Evolutionary conservation across 2,329 filamentous ascomycete genomes (phyloP), one percentile per base, ranked within the genome.

Genomic region (Talaromyces piceae): DNA sequence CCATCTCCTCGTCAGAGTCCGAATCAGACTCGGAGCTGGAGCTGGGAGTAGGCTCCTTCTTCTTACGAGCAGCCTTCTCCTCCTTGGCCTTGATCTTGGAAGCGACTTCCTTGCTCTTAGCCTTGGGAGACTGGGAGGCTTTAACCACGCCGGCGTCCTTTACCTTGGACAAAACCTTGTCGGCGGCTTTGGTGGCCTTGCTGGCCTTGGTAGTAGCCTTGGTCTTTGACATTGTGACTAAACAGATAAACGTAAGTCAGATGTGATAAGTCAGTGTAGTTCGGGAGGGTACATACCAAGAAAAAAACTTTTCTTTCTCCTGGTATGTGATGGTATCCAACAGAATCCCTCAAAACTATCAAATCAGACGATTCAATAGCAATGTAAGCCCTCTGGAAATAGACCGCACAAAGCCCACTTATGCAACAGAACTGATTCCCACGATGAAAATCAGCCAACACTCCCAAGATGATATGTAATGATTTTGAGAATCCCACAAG

Each of bases 101-200:
- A 54, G 71, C 71, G 50, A 73, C 60, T 53, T 68, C 64, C 64
- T 73, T 74, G 67, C 68, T 69, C 69, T 74, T 73, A 50, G 65
- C 57, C 61, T 73, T 73, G 28, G 67, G 63, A 52, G 65, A 68
- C 61, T 73, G 63, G 49, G 72, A 64, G 41, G 69, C 58, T 66
- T 76, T 76, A 58, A 66, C 65, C 51, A 76, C 67, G 55, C 66
- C 71, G 53, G 67, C 65, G 57, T 69, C 67, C 67, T 76, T 76
- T 61, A 74, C 73, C 65, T 75, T 75, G 64, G 60, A 67, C 57
- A 75, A 54, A 58, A 67, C 59, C 66, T 73, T 73, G 63, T 66
- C 64, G 54, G 65, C 57, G 60, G 73, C 72, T 52, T 72, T 63
- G 46, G 65, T 58, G 60, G 73, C 72, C 52, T 72, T 63, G 46